These are phyloP conservation scores for Acanthamoeba healyi DNA, from an alignment of 208 protist genomes.

Conservation along the genomic window DNA sequence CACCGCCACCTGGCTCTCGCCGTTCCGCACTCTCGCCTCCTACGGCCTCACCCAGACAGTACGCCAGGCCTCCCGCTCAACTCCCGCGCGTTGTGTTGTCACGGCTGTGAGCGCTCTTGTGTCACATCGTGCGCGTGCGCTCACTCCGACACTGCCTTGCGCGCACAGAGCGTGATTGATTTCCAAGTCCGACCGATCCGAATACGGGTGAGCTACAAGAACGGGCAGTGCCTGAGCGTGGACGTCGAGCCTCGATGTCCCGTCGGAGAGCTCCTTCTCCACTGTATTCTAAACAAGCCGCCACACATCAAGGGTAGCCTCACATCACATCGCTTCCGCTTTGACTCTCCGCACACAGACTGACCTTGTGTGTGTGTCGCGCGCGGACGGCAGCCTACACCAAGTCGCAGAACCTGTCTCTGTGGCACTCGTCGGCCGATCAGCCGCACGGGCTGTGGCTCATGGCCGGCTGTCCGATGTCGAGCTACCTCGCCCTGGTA, in stretches of 20 bases:
- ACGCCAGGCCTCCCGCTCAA: neutral
- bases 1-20: slow-evolving; percentile 8
- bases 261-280: slow-evolving; percentile 36
- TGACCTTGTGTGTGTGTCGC: neutral
- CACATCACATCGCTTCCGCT: neutral
- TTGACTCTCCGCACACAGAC: neutral
- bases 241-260: slow-evolving; percentile 33
- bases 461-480: neutral
- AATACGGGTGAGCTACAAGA: slow-evolving; percentile 41
- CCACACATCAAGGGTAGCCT: neutral
- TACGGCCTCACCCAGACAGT: neutral
- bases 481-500: slow-evolving; percentile 33
- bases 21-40: slow-evolving; percentile 1
- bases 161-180: slow-evolving; percentile 13
- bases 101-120: neutral
- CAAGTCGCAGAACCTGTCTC: slow-evolving; percentile 9
- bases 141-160: neutral
- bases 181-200: slow-evolving; percentile 23
- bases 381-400: neutral
- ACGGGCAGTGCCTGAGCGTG: slow-evolving; percentile 20
- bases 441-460: slow-evolving; percentile 38
- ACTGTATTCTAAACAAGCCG: slow-evolving; percentile 28
- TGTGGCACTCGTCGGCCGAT: neutral
- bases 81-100: neutral
- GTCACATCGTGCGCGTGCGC: neutral